phyloP scores from a whole-genome alignment of 805 yeast species.

The Myxozyma lipomycoides region DNA sequence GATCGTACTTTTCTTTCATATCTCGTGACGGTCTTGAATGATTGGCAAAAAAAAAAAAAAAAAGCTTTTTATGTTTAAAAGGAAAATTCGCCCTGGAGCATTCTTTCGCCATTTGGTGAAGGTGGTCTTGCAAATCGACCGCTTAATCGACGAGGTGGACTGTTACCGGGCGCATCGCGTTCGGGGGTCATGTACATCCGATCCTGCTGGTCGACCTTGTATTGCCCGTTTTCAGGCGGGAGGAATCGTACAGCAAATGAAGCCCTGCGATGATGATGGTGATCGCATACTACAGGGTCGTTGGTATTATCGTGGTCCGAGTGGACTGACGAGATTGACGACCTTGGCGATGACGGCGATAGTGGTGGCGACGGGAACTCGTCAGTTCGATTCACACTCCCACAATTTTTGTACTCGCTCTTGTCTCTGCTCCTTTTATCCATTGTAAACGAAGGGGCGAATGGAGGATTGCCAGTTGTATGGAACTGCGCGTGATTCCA shows the following conservation, averaged over 20 bases:
- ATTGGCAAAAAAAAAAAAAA: too few species aligned
- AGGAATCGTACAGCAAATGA: slow-evolving; percentile 33
- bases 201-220: neutral
- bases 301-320: neutral
- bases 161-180: slow-evolving; percentile 2
- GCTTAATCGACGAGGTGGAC: slow-evolving; percentile 8
- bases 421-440: too few species aligned
- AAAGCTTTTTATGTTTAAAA: slow-evolving; percentile 22
- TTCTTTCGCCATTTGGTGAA: slow-evolving; percentile 37
- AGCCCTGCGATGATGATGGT: slow-evolving; percentile 35
- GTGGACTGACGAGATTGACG: neutral
- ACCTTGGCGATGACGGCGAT: slow-evolving; percentile 1
- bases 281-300: slow-evolving; percentile 19
- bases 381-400: too few species aligned
- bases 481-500: neutral
- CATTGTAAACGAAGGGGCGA: neutral
- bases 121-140: slow-evolving; percentile 34
- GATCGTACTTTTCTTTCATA: too few species aligned
- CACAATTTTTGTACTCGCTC: too few species aligned
- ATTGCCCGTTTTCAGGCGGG: slow-evolving; percentile 14
- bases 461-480: neutral
- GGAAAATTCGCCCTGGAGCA: slow-evolving; percentile 36
- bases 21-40: too few species aligned
- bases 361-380: neutral
- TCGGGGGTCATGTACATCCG: slow-evolving; percentile 7